Evolutionary conservation across 257 asterid genomes (phyloP), one percentile per base, ranked within the genome.

Genomic region (Solanum piurae): DNA sequence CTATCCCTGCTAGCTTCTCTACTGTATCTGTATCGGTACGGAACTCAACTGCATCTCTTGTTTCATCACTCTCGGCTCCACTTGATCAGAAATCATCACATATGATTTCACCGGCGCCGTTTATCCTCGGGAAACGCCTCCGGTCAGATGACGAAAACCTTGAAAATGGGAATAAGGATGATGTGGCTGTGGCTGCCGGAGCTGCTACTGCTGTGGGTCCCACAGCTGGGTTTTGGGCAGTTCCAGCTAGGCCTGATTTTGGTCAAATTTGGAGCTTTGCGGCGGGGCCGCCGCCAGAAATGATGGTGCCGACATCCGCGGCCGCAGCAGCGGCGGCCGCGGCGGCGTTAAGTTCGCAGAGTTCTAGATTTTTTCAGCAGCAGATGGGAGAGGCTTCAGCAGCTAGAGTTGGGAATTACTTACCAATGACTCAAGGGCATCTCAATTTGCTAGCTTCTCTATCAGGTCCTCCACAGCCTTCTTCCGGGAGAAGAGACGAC

Each of bases 231-330:
- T 97, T 97, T 90, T 97, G 99, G 98, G 98, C 99, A 60, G 80
- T 97, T 6, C 98, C 99, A 4, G 93, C 92, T 40, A 88, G 98
- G 88, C 90, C 98, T 3, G 99, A 97, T 87, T 95, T 94, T 44
- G 98, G 98, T 37, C 99, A 95, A 88, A 93, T 97, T 23, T 97
- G 99, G 99, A 97, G 99, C 93, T 97, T 97, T 42, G 98, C 97
- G 6, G 94, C 96, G 14, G 94, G 94, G 1, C 71, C 92, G 0
- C 91, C 94, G 2, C 91, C 92, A 29, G 98, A 95, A 82, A 93
- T 95, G 95, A 92, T 92, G 89, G 95, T 88, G 75, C 88, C 92
- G 7, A 69, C 89, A 36, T 38, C 94, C 87, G 73, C 93, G 68
- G 74, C 76, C 5, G 77, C 76, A 16, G 76, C 93, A 85, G 73